Percentiles rank a stretch among this genome's conserved stretches.
These are phyloP conservation scores for Populus hybrid DNA, from an alignment of 441 rosid species.

Conservation along the genomic window DNA sequence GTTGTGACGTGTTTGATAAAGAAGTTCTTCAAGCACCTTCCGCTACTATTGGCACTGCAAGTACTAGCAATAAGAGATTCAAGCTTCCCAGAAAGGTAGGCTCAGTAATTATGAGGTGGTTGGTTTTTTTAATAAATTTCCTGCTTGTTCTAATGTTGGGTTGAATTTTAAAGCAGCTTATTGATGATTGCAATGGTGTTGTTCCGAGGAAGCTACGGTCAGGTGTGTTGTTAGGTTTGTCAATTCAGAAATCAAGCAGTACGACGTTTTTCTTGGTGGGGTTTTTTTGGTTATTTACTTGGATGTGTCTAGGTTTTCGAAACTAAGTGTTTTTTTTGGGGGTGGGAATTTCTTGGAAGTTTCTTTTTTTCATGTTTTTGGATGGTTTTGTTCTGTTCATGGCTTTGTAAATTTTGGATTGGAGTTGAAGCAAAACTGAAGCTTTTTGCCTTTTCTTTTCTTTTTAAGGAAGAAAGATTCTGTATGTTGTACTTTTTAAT, in stretches of 20 bases:
- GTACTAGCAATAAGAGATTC: conserved; percentile 38
- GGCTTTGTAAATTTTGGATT: conserved; percentile 38
- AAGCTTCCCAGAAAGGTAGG: conserved; percentile 57
- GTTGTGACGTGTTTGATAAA: conserved; percentile 25
- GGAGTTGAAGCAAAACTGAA: conserved; percentile 49
- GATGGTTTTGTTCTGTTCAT: conserved; percentile 25
- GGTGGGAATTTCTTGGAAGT: conserved; percentile 44
- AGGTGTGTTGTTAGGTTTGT: conserved; percentile 46
- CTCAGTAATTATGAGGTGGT: not conserved
- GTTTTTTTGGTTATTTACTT: conserved; percentile 16
- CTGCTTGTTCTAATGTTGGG: not conserved
- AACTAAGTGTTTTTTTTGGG: conserved; percentile 21
- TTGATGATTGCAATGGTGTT: conserved; percentile 50
- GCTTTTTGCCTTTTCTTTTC: conserved; percentile 46
- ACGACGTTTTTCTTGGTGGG: conserved; percentile 1
- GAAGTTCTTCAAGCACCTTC: conserved; percentile 32
- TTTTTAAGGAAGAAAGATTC: conserved; percentile 58
- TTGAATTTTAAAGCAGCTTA: conserved; percentile 33
- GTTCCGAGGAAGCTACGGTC: conserved; percentile 95
- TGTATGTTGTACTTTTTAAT: conserved; percentile 29
- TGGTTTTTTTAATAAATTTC: not conserved
- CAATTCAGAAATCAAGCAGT: not conserved
- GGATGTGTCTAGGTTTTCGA: conserved; percentile 17
- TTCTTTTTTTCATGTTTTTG: conserved; percentile 27
- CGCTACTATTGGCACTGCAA: conserved; percentile 10